Evolutionary conservation across 2,329 filamentous ascomycete genomes (phyloP), one percentile per base, ranked within the genome.

Genomic region (Pseudogymnoascus sp.): DNA sequence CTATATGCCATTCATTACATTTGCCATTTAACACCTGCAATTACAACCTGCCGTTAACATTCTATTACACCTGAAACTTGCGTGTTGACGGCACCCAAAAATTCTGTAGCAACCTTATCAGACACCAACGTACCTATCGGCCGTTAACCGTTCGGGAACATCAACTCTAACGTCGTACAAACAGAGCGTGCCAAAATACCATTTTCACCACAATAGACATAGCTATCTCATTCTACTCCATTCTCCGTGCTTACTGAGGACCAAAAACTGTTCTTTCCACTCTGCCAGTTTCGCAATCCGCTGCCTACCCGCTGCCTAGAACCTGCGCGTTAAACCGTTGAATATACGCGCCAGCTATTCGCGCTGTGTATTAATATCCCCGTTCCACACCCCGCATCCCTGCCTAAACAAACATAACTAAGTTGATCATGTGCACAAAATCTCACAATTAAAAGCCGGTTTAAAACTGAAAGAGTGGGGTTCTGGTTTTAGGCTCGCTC

Each of bases 391-490:
- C 14, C 26, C 46, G n/a, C 50, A 56, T 56, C 50, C 50, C 50
- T 56, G 50, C 50, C 50, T 53, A 26, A 60, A 59, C 46, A 62
- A 60, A 38, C 50, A 63, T 43, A 24, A n/a, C 46, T 14, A 22
- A 59, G 37, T 24, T 10, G 22, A 33, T 40, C 24, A 37, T 61
- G 37, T 24, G 41, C 37, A 63, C 59, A 19, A 64, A 16, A 24
- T 11, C n/a, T 56, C 35, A 62, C 62, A 53, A 16, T 31, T 19
- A 33, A 10, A 56, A 33, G 28, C 28, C 50, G n/a, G 28, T 19
- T 56, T 33, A 3, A 31, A 33, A 19, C 7, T n/a, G 1, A 41
- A 41, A 19, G 50, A 33, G 50, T 33, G 50, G 50, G 50, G 26
- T 33, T 31, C 26, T 33, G 26, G 50, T 19, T 31, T 56, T 33